A percentile compares a stretch with the other conserved stretches of the same genome.
Evolutionary conservation across 257 asterid species (phyloP).

Genomic region (Catharanthus roseus): DNA sequence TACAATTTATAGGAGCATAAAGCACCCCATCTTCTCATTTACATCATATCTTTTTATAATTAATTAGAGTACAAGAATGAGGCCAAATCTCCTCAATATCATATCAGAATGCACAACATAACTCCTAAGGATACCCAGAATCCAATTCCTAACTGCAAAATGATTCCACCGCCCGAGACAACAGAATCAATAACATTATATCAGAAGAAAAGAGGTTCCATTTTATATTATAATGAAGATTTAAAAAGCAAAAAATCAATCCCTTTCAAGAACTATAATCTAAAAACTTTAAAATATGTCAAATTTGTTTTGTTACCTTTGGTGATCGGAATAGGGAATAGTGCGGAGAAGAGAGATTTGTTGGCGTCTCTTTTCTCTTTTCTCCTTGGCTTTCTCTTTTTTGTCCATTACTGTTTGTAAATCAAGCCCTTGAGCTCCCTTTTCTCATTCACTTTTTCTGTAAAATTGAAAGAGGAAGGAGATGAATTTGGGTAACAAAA

Average conservation of each 20-base stretch:
- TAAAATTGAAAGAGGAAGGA: neutral
- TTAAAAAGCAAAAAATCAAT: neutral
- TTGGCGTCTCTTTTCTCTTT: constrained; percentile 78
- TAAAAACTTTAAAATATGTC: neutral
- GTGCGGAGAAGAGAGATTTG: constrained; percentile 72
- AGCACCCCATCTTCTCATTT: too few relatives aligned
- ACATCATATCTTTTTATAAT: too few relatives aligned
- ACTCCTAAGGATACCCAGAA: neutral
- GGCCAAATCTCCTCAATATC: neutral
- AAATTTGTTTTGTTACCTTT: constrained; percentile 36
- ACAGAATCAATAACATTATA: too few relatives aligned
- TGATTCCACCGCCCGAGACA: too few relatives aligned
- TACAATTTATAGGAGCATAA: too few relatives aligned
- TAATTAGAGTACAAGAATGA: neutral
- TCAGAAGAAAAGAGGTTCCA: too few relatives aligned
- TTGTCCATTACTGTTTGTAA: constrained; percentile 40
- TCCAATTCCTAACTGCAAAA: neutral
- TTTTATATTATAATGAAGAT: too few relatives aligned
- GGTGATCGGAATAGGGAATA: constrained; percentile 73
- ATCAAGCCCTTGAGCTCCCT: neutral
- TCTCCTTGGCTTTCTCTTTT: constrained; percentile 58
- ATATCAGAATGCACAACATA: neutral
- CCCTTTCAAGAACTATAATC: neutral
- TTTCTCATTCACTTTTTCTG: neutral
- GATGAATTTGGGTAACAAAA: constrained; percentile 7